phyloP scores from a whole-genome alignment of 2,329 filamentous ascomycete species.

The Eurotiales sp. region DNA sequence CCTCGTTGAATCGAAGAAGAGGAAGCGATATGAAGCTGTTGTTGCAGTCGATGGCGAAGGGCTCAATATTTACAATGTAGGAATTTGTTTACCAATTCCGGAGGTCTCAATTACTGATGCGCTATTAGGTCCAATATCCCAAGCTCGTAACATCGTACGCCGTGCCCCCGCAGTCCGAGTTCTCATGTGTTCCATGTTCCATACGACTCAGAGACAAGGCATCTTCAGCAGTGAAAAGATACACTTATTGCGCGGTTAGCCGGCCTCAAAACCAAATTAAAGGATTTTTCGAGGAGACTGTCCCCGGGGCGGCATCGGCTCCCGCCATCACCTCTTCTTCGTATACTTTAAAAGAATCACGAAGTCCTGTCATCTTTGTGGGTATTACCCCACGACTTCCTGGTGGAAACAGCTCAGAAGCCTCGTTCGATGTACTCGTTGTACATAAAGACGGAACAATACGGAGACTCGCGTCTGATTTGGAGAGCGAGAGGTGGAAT shows the following conservation, averaged over 20 bases:
- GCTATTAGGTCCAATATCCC: slow-evolving; percentile 55
- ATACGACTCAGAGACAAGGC: slow-evolving; percentile 50
- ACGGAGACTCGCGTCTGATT: slow-evolving; percentile 37
- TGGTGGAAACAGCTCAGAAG: slow-evolving; percentile 22
- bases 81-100: slow-evolving; percentile 7
- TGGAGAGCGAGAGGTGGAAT: slow-evolving; percentile 39
- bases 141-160: slow-evolving; percentile 59
- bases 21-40: slow-evolving; percentile 60
- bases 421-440: slow-evolving; percentile 37
- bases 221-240: slow-evolving; percentile 45
- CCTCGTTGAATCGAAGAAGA: slow-evolving; percentile 54
- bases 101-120: slow-evolving; percentile 1
- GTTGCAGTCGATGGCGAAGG: slow-evolving; percentile 59
- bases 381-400: slow-evolving; percentile 32
- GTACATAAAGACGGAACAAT: slow-evolving; percentile 44
- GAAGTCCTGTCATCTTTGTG: slow-evolving; percentile 36
- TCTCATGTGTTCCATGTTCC: slow-evolving; percentile 57
- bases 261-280: slow-evolving; percentile 50
- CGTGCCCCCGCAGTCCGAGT: slow-evolving; percentile 56
- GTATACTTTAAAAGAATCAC: slow-evolving; percentile 35
- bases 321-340: slow-evolving; percentile 36
- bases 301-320: slow-evolving; percentile 27
- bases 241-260: slow-evolving; percentile 54
- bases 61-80: slow-evolving; percentile 61
- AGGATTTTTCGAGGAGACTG: slow-evolving; percentile 51